Conservation (phyloP, 1,284 basidiomycete genomes). For the Leccinum fuscescens region DNA sequence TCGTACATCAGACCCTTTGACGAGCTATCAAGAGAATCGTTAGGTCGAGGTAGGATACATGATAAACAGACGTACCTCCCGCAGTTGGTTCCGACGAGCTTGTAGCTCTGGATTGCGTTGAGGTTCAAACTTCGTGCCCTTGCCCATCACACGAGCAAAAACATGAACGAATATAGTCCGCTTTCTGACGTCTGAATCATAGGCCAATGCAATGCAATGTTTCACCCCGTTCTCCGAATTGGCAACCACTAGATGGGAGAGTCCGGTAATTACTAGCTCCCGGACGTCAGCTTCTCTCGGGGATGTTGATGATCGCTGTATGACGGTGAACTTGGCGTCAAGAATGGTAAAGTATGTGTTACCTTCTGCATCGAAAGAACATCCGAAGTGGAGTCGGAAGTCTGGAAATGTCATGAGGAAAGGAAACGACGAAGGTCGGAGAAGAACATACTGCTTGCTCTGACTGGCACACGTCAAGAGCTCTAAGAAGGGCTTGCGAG, state of each 20-base stretch:
- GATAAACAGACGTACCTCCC: slow-evolving; percentile 52
- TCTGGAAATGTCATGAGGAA: slow-evolving; percentile 31
- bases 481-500: slow-evolving; percentile 62
- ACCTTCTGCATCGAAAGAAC: slow-evolving; percentile 52
- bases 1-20: slow-evolving; percentile 68
- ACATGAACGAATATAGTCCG: slow-evolving; percentile 85
- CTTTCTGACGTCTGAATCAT: slow-evolving; percentile 71
- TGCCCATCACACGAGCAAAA: slow-evolving; percentile 82
- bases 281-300: slow-evolving; percentile 62
- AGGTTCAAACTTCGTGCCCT: slow-evolving; percentile 72
- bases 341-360: neutral
- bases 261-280: slow-evolving; percentile 72
- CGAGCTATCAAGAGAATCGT: slow-evolving; percentile 46
- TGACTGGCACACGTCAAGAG: slow-evolving; percentile 51
- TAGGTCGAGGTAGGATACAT: neutral
- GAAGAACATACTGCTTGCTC: slow-evolving; percentile 42
- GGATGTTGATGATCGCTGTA: slow-evolving; percentile 45
- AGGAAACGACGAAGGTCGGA: slow-evolving; percentile 1
- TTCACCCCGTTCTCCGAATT: slow-evolving; percentile 91
- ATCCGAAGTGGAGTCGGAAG: slow-evolving; percentile 53
- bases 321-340: slow-evolving; percentile 6
- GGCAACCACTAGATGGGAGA: slow-evolving; percentile 79
- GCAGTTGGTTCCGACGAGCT: slow-evolving; percentile 56
- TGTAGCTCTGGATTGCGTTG: slow-evolving; percentile 53
- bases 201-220: slow-evolving; percentile 80